Conservation (phyloP, 257 asterid genomes). For the Eustoma russellianum region DNA sequence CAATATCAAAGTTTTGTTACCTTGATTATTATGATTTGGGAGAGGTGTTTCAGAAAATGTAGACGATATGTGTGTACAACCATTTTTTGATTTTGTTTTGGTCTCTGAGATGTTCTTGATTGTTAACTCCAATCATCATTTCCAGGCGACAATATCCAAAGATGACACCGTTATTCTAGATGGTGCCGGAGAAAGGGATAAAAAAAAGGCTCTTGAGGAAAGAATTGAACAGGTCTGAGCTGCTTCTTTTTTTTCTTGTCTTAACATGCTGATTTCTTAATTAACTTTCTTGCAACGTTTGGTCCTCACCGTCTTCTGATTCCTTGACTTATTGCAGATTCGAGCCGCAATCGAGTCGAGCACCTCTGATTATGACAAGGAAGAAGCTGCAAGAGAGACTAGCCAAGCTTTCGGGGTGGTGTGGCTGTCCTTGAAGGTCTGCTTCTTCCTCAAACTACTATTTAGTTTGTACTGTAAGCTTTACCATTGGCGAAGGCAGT, state of each 20-base stretch:
- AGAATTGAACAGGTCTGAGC: conserved; percentile 75
- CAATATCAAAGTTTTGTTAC: too few species aligned
- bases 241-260: too few species aligned
- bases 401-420: conserved; percentile 90
- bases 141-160: conserved; percentile 76
- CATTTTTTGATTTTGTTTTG: too few species aligned
- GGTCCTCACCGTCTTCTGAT: too few species aligned
- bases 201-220: conserved; percentile 71
- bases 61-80: too few species aligned
- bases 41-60: too few species aligned
- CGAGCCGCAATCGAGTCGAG: conserved; percentile 65
- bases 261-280: too few species aligned
- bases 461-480: too few species aligned
- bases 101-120: too few species aligned
- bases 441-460: neutral
- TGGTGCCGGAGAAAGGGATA: conserved; percentile 93
- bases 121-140: too few species aligned
- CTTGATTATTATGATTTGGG: too few species aligned
- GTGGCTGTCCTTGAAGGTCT: conserved; percentile 88
- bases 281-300: too few species aligned
- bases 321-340: conserved; percentile 30
- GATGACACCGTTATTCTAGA: conserved; percentile 89
- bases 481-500: neutral
- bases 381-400: conserved; percentile 91
- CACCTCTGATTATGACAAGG: conserved; percentile 91